Base-by-base conservation (phyloP, 2,329 filamentous ascomycete species). In the Epicoccum nigrum region DNA sequence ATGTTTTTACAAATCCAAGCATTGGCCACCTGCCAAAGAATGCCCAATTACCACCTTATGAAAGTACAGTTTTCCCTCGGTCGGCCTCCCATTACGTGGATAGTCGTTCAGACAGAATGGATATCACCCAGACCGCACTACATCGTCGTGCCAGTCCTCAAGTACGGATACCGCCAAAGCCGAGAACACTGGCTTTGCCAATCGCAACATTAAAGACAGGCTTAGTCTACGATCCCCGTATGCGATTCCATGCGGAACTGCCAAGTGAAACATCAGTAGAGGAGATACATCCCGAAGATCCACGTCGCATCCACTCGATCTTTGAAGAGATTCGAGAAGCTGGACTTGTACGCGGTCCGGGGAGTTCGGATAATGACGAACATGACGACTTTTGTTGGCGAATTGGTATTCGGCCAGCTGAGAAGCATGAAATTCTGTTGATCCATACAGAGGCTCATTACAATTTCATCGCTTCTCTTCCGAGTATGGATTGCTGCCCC, bases 211-310 rank as follows among this genome's bases (percentile, higher is more conserved):
- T 59, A 21, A 71, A 61, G 54, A 79, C 78, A 7, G 79, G 79
- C 0, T 66, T 81, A 2, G 77, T 81, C 60, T 99, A 97, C 70
- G 94, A 99, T 76, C 86, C 90, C 50, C 86, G 93, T 25, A 99
- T 99, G 94, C 91, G 94, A 54, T 88, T 95, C 54, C 94, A 99
- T 71, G 89, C 92, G 46, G 96, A 97, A 69, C 77, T 81, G 3
- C 76, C 78, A 3, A 74, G 77, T 15, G 54, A 63, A 23, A 61
- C 59, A 45, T 56, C 65, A 0, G 81, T 82, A 1, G 83, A 86
- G 39, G 88, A 93, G 17, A 87, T 95, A 17, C 94, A 99, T 67
- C 94, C 94, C 0, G 94, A 99, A 73, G 94, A 99, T 65, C 94
- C 94, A 1, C 82, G 91, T 21, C 86, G 94, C 12, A 97, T 99